Evolutionary conservation across 2,329 filamentous ascomycete genomes (phyloP).

Genomic region (Xylariaceae sp.): DNA sequence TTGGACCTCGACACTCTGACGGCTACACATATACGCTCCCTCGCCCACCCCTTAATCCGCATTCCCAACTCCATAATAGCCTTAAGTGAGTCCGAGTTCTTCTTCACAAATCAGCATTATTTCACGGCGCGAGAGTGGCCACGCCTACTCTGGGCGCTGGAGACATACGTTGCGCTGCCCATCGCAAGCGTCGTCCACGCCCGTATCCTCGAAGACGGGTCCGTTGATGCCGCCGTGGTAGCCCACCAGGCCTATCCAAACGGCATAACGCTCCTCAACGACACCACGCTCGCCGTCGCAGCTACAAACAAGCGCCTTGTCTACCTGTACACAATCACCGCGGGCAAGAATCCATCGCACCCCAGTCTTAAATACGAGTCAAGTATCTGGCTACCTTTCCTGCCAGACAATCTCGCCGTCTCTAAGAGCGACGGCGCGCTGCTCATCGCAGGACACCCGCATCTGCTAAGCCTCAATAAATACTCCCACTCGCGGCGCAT

Average conservation of each 20-base stretch:
- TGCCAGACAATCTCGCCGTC: constrained; percentile 39
- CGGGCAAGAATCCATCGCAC: neutral
- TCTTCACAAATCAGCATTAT: constrained; percentile 40
- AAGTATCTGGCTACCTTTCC: constrained; percentile 33
- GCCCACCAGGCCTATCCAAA: constrained; percentile 39
- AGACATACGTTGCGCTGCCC: constrained; percentile 34
- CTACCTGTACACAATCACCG: constrained; percentile 30
- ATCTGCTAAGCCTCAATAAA: constrained; percentile 31
- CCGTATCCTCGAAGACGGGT: constrained; percentile 21
- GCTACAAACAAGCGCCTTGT: constrained; percentile 31
- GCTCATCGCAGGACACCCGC: constrained; percentile 38
- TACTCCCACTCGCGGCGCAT: constrained; percentile 32
- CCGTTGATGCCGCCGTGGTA: constrained; percentile 23
- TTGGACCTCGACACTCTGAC: constrained; percentile 33
- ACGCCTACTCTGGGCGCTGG: constrained; percentile 28
- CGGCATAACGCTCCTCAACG: constrained; percentile 38
- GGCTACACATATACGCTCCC: constrained; percentile 34
- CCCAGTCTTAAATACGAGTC: constrained; percentile 15
- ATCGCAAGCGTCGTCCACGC: constrained; percentile 35
- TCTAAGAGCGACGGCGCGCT: constrained; percentile 26
- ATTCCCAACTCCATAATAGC: constrained; percentile 38
- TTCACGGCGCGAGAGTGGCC: constrained; percentile 27
- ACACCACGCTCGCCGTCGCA: constrained; percentile 37
- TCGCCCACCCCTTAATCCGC: constrained; percentile 36
- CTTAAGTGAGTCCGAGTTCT: constrained; percentile 34